Conservation (phyloP, 1,139 yeast genomes). For the Yamadazyma membranifaciens region DNA sequence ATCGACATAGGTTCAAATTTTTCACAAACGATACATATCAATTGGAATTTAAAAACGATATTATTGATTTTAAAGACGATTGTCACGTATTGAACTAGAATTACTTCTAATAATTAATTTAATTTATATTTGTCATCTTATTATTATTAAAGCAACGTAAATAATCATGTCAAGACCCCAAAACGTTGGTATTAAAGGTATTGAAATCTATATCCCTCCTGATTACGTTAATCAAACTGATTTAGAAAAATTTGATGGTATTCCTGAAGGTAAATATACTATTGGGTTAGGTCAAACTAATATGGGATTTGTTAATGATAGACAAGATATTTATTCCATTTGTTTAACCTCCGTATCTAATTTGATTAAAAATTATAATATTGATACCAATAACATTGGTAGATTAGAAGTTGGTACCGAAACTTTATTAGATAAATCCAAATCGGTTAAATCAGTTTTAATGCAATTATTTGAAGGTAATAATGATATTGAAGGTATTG, state of each 20-base stretch:
- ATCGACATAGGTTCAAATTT: conserved; percentile 5
- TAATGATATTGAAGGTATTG: conserved; percentile 93
- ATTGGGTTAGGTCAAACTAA: conserved; percentile 98
- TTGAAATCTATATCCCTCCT: conserved; percentile 85
- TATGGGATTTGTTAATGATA: conserved; percentile 95
- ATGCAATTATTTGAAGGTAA: conserved; percentile 93
- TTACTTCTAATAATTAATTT: no score
- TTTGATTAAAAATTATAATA: conserved; percentile 73
- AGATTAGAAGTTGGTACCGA: conserved; percentile 99
- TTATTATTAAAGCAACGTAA: conserved; percentile 4
- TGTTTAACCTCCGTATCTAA: conserved; percentile 78
- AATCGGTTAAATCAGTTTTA: conserved; percentile 92
- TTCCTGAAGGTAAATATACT: conserved; percentile 94
- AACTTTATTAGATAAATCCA: conserved; percentile 93
- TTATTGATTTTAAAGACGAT: neutral
- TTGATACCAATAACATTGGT: conserved; percentile 82
- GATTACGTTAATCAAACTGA: conserved; percentile 86
- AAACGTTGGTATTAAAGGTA: conserved; percentile 95
- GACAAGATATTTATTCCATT: conserved; percentile 95
- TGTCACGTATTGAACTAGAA: no score
- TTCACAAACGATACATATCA: conserved; percentile 1
- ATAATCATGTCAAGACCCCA: conserved; percentile 19
- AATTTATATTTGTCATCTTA: no score
- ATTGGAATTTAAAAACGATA: neutral
- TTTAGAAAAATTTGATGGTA: conserved; percentile 79